Evolutionary conservation across 192 early-diverging fungal species (phyloP), one percentile per base, ranked within the genome.

Genomic region (Endogone sp.): DNA sequence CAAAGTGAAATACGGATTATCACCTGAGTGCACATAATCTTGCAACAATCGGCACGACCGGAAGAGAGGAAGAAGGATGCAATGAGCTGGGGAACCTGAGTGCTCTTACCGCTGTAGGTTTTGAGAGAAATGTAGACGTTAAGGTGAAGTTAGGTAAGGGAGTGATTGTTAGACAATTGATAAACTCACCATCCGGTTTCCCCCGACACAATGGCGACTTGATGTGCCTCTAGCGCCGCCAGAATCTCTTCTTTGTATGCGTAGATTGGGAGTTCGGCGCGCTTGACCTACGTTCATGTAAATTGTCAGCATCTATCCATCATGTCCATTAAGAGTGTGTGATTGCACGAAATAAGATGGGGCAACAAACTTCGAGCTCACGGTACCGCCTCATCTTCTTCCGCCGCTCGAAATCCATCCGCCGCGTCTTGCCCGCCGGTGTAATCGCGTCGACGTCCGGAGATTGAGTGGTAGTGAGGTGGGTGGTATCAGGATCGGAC

Each of bases 61-160:
- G 28, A 31, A 27, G 56, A 63, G 2, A 93, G 69, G 56, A 86
- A 76, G 23, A 73, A 59, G 69, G 93, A 90, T 0, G 90, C 78
- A 13, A 94, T 44, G 74, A 89, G 92, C 68, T 93, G 92, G 3
- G 93, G 93, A 29, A 92, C 84, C 74, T 94, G 92, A 13, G 92
- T 94, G 71, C 85, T 87, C 75, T 89, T 91, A 67, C 86, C 85
- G 63, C 84, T 72, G 31, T 29, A 72, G 11, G 44, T 8, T 23
- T 60, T 59, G 3, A 55, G 28, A 24, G 73, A 30, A 30, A 67
- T n/a, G 22, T 61, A n/a, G 67, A 20, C 26, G 8, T 1, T 28
- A 2, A 44, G 13, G 13, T 44, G 13, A 44, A 44, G 13, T 8
- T 4, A 13, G 37, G 37, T 4, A 13, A 25, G 57, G 20, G 2